A percentile compares a stretch with the other conserved stretches of the same genome.
Conservation (phyloP, 371 early-diverging fungal species). For the Mortierella sp. region DNA sequence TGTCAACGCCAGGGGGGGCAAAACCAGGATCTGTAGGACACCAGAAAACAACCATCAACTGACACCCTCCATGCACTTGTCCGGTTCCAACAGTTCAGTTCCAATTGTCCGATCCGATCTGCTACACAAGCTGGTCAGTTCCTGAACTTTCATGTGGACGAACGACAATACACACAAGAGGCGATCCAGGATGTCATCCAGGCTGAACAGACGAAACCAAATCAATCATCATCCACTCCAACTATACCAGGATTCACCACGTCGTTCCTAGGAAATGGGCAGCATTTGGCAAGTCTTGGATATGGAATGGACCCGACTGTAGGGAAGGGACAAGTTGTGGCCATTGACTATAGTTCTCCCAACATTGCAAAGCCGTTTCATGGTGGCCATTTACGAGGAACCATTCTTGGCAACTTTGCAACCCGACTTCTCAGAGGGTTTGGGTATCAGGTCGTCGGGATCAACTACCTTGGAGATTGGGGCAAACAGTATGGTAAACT, state of each 20-base stretch:
- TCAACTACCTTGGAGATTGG: conserved; percentile 99
- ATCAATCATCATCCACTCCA: background rate
- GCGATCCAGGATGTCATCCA: conserved; percentile 61
- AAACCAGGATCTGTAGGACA: no score
- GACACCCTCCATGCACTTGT: background rate
- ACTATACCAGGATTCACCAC: conserved; percentile 23
- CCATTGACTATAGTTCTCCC: conserved; percentile 98
- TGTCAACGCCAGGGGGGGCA: no score
- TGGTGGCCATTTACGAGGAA: conserved; percentile 98
- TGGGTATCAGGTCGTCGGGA: conserved; percentile 89
- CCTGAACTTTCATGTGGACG: conserved; percentile 76
- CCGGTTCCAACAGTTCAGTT: conserved; percentile 14
- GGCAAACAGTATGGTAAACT: conserved; percentile 99
- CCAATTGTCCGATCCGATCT: conserved; percentile 55
- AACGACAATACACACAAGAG: conserved; percentile 60
- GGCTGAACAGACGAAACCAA: conserved; percentile 23
- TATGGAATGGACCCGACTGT: conserved; percentile 39
- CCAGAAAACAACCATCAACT: background rate
- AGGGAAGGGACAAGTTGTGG: conserved; percentile 69
- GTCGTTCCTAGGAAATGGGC: conserved; percentile 39
- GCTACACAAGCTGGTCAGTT: conserved; percentile 73
- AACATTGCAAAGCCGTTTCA: conserved; percentile 99
- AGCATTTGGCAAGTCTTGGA: conserved; percentile 20
- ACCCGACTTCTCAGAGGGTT: conserved; percentile 84
- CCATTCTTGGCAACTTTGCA: conserved; percentile 98